Evolutionary conservation across 257 asterid genomes (phyloP).

Genomic region (Cordia subcordata): DNA sequence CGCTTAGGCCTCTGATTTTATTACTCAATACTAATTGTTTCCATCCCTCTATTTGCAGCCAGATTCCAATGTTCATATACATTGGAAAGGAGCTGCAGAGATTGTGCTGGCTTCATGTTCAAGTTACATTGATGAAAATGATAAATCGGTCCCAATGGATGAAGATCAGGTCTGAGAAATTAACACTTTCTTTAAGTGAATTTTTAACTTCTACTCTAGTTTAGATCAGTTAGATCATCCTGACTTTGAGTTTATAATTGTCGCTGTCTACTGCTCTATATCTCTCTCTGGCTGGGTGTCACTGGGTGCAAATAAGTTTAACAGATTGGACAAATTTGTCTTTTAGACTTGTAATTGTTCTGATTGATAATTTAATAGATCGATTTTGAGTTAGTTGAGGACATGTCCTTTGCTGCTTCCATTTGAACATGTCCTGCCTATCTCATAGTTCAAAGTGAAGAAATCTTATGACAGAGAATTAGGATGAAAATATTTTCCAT

Average conservation of each 20-base stretch:
- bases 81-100: constrained; percentile 98
- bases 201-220: neutral
- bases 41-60: constrained; percentile 41
- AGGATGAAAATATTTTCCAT: no score
- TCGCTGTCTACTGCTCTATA: no score
- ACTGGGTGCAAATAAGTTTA: no score
- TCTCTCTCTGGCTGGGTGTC: no score
- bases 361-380: no score
- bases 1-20: neutral
- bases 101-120: constrained; percentile 73
- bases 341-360: no score
- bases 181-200: neutral
- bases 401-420: no score
- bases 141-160: constrained; percentile 47
- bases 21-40: constrained; percentile 1
- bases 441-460: no score
- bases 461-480: no score
- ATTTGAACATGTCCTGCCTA: no score
- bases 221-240: neutral
- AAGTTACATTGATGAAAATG: constrained; percentile 62
- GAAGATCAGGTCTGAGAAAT: constrained; percentile 56
- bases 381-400: no score
- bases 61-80: constrained; percentile 60
- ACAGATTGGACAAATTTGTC: no score
- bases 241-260: neutral